Conservation (phyloP, 345 rosid species). For the Camelina neglecta region DNA sequence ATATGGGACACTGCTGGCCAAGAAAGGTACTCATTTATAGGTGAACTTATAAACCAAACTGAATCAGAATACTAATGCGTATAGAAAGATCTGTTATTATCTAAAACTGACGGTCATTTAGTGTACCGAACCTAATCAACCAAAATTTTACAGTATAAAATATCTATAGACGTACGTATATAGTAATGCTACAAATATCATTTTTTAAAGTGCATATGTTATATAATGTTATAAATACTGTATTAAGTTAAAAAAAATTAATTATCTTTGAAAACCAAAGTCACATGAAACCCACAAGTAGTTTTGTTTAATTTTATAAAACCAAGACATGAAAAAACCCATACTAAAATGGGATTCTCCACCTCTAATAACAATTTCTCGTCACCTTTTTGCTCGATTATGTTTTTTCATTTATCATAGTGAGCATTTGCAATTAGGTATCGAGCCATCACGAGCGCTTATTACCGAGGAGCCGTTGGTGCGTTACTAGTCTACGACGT, state of each 20-base stretch:
- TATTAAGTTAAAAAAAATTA: too few relatives aligned
- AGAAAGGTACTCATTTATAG: conserved; percentile 56
- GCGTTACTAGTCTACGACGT: conserved; percentile 83
- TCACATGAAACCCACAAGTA: too few relatives aligned
- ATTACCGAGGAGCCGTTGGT: conserved; percentile 86
- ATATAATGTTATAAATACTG: too few relatives aligned
- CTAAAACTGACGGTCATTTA: too few relatives aligned
- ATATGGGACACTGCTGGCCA: conserved; percentile 98
- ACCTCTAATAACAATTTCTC: background rate
- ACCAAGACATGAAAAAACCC: background rate
- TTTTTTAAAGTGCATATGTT: too few relatives aligned
- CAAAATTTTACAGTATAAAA: too few relatives aligned
- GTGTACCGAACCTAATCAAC: too few relatives aligned
- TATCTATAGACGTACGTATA: too few relatives aligned
- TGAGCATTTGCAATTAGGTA: conserved; percentile 42
- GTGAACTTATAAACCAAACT: conserved; percentile 6
- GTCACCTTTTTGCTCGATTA: background rate
- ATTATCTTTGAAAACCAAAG: background rate
- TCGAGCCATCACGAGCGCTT: conserved; percentile 88
- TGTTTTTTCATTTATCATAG: background rate
- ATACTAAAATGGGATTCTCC: background rate
- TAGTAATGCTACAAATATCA: too few relatives aligned
- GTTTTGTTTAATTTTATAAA: background rate
- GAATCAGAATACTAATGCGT: background rate
- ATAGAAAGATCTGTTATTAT: too few relatives aligned